Conservation (phyloP, 2,329 filamentous ascomycete genomes). For the Colletotrichum lindemuthianum region DNA sequence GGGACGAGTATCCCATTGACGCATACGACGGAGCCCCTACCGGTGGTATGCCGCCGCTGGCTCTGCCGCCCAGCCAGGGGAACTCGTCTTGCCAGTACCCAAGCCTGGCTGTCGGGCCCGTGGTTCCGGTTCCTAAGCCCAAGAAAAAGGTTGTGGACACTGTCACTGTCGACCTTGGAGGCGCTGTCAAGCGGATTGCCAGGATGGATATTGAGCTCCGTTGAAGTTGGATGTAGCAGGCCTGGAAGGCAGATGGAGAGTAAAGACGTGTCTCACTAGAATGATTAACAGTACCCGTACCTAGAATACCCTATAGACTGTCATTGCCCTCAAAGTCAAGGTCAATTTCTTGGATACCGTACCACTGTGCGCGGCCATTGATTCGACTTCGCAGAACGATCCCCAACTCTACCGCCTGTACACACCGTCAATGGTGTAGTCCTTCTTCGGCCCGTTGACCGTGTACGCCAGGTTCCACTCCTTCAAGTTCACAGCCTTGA, state of each 20-base stretch:
- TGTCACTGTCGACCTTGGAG: constrained; percentile 45
- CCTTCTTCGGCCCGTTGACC: constrained; percentile 78
- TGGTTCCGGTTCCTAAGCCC: not conserved
- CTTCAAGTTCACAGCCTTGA: constrained; percentile 64
- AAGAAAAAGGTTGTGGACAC: constrained; percentile 33
- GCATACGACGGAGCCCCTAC: no score
- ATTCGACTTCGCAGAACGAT: not conserved
- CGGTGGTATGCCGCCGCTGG: no score
- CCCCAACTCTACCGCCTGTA: constrained; percentile 54
- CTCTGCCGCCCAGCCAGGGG: no score
- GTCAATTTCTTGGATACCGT: no score
- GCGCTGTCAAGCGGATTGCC: constrained; percentile 48
- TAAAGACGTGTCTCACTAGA: not conserved
- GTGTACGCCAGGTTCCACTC: constrained; percentile 71
- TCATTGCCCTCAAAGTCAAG: not conserved
- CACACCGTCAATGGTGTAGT: constrained; percentile 69
- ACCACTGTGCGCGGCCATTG: no score
- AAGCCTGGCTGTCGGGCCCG: no score
- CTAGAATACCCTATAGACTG: not conserved
- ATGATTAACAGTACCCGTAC: not conserved
- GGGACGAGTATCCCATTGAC: no score
- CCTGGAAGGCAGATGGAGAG: not conserved
- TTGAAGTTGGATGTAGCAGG: constrained; percentile 18
- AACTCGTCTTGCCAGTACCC: no score
- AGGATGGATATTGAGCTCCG: constrained; percentile 51